Base-by-base conservation (phyloP, 345 rosid species). In the Rhodamnia rubescens region DNA sequence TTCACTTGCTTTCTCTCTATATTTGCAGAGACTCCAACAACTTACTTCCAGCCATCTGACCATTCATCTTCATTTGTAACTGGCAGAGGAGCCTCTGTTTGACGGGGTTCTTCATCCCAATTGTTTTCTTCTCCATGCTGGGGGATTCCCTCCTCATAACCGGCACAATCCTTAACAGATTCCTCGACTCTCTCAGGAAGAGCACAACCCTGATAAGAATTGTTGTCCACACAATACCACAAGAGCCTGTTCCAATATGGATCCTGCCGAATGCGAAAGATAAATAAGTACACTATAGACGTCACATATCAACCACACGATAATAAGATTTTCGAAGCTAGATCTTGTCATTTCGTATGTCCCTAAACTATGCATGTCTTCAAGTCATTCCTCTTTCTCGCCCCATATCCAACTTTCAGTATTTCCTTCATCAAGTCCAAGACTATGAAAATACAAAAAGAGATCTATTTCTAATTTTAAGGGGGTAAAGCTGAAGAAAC, bases 31-130 rank as follows among this genome's bases (percentile, higher is more conserved):
- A 49, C 32, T 20, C 24, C 47, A 20, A 22, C 16, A 26, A 47
- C 49, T 87, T 87, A 92, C 83, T 87, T 91, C 98, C 98, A 95
- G 29, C 92, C 95, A 78, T 92, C 98, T 13, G 98, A 95, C 96
- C 96, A 95, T 85, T 95, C 95, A 55, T 86, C 85, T 83, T 93
- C 94, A 82, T 91, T 93, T 53, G 86, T 88, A 27, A 85, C 83
- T n/a, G 93, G 92, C 50, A 80, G 36, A 80, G 87, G 81, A 89
- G 83, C 29, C 52, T 88, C 91, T 44, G 85, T 18, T 88, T 84
- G 87, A 53, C 13, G 29, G 22, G 88, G 27, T 51, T 87, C 89
- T 86, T 84, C 80, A 84, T 53, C 89, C 90, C 93, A 93, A 36
- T 53, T 47, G 40, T 86, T 86, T 83, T 83, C 87, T 16, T 53